Conservation (phyloP, 2,329 filamentous ascomycete genomes). For the Macroventuria anomochaeta region DNA sequence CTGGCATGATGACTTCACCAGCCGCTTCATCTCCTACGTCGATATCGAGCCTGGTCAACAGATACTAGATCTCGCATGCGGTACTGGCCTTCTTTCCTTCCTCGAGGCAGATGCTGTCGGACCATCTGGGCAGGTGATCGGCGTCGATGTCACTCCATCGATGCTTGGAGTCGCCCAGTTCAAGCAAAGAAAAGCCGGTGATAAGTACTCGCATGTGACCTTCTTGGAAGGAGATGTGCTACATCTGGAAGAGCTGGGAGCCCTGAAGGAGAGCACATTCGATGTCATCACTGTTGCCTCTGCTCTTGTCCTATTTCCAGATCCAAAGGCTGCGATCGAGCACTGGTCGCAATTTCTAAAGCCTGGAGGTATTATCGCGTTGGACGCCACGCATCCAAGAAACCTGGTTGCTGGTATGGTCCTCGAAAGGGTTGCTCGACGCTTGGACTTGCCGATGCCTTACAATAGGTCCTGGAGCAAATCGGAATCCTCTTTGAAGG, state of each 20-base stretch:
- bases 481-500: slow-evolving; percentile 39
- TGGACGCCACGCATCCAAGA: slow-evolving; percentile 50
- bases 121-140: slow-evolving; percentile 46
- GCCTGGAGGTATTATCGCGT: slow-evolving; percentile 49
- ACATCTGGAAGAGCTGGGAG: slow-evolving; percentile 39
- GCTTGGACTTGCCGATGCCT: slow-evolving; percentile 42
- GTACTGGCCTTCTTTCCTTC: slow-evolving; percentile 54
- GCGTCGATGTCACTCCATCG: slow-evolving; percentile 51
- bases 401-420: slow-evolving; percentile 49
- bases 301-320: slow-evolving; percentile 50
- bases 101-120: slow-evolving; percentile 50
- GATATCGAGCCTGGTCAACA: slow-evolving; percentile 46
- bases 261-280: slow-evolving; percentile 34
- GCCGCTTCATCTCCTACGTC: slow-evolving; percentile 45
- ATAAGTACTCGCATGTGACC: slow-evolving; percentile 42
- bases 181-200: slow-evolving; percentile 35
- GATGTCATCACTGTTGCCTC: slow-evolving; percentile 51
- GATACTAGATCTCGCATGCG: slow-evolving; percentile 56
- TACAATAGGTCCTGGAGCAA: slow-evolving; percentile 49
- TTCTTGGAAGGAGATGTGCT: slow-evolving; percentile 49
- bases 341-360: slow-evolving; percentile 51
- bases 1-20: slow-evolving; percentile 52
- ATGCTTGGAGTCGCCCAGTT: slow-evolving; percentile 50
- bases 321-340: slow-evolving; percentile 47
- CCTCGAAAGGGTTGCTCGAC: slow-evolving; percentile 46